Conservation (phyloP, 1,284 basidiomycete species). For the Tilletia setariae region DNA sequence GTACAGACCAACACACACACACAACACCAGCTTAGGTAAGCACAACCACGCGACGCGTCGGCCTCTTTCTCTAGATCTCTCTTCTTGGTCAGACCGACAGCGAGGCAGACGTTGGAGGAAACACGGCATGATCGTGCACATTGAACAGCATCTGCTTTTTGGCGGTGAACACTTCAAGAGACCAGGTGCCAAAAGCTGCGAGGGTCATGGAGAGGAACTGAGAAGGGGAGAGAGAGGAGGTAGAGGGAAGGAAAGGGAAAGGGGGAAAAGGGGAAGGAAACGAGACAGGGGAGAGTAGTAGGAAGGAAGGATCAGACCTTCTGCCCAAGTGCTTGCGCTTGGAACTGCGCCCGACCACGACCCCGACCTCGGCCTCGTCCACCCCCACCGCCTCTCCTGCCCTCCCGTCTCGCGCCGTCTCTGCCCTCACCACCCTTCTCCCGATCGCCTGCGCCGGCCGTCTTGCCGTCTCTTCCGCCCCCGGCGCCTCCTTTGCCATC, state of each 20-base stretch:
- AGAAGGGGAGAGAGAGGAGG: not conserved
- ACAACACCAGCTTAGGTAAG: too few species aligned
- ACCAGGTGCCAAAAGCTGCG: not conserved
- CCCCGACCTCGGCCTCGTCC: conserved; percentile 32
- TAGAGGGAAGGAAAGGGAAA: not conserved
- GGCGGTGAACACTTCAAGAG: too few species aligned
- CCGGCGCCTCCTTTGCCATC: not conserved
- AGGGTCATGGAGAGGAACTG: not conserved
- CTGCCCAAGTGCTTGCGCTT: conserved; percentile 44
- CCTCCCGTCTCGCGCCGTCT: conserved; percentile 31
- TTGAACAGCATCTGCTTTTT: too few species aligned
- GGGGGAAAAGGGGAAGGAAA: not conserved
- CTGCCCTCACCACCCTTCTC: conserved; percentile 14
- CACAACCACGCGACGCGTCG: too few species aligned
- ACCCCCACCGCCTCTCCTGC: conserved; percentile 40
- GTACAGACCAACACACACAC: too few species aligned
- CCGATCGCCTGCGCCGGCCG: not conserved
- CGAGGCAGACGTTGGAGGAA: too few species aligned
- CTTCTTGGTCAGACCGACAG: too few species aligned
- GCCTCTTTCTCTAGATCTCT: too few species aligned
- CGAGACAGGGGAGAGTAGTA: not conserved
- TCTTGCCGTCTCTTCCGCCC: conserved; percentile 27
- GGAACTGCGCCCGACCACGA: conserved; percentile 44
- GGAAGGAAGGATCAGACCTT: conserved; percentile 34
- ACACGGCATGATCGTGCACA: too few species aligned